Evolutionary conservation across 805 yeast genomes (phyloP), one percentile per base, ranked within the genome.

Genomic region (Wickerhamiella australiensis): DNA sequence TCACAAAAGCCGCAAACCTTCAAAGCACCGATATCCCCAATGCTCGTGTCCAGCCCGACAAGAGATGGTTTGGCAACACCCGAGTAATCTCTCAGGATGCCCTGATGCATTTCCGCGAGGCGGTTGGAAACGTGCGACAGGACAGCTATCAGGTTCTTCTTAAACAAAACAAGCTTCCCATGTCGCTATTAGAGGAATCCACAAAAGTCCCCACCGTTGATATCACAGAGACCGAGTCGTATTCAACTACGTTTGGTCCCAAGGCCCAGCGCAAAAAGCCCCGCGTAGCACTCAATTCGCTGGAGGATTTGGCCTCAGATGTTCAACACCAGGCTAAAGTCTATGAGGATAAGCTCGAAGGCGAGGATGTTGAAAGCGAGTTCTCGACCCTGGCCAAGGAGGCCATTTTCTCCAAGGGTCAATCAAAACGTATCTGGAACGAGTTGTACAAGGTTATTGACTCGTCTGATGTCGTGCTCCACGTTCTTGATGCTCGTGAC

Each of bases 21-120:
- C 98, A 90, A 65, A 80, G 84, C 57, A 79, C 86, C 3, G 88
- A 86, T 54, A 73, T 84, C 25, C 97, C 97, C 12, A 78, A 72
- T 55, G 97, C 97, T 1, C 74, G 98, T 53, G 94, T 90, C 41
- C 95, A 85, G 63, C 97, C 98, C 5, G 90, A 90, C 66, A 78
- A 95, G 65, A 78, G 94, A 63, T 90, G 97, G 98, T 92, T 92
- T 63, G 96, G 96, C 45, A 92, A 87, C 68, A 86, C 98, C 12
- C 78, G 98, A 62, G 98, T 90, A 37, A 90, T 90, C 61, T 90
- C 96, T 3, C 98, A 90, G 65, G 96, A 92, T 72, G 96, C 97
- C 1, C 71, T 90, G 60, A 72, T 82, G 25, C 97, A 92, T 69
- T 90, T 90, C 70, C 76, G 98, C 65, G 92, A 85, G 57, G 96